These are phyloP conservation scores for Stipa capillata DNA, from an alignment of 176 grass and related monocot species.

Conservation along the genomic window DNA sequence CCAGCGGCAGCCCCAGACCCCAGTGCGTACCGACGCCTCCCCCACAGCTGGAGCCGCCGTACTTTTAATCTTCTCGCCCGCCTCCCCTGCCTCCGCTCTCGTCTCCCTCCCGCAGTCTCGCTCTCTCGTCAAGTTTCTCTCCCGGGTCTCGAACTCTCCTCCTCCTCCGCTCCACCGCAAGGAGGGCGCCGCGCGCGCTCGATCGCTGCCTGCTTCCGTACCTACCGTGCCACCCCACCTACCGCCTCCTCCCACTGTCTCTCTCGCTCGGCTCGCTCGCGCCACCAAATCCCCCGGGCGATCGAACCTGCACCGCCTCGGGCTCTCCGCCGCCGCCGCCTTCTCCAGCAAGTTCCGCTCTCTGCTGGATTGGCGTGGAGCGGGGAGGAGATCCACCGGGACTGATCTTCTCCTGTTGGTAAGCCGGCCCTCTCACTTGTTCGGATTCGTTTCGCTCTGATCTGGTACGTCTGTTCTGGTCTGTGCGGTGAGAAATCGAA, in stretches of 20 bases:
- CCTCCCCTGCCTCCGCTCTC: too few species aligned
- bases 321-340: not conserved
- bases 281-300: not conserved
- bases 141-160: too few species aligned
- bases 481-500: not conserved
- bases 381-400: slow-evolving; percentile 14
- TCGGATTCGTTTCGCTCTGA: not conserved
- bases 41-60: slow-evolving; percentile 13
- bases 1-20: too few species aligned
- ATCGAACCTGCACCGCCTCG: slow-evolving; percentile 15
- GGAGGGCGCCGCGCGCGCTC: not conserved
- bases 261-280: not conserved
- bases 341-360: not conserved
- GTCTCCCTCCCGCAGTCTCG: not conserved
- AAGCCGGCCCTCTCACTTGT: not conserved
- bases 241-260: not conserved
- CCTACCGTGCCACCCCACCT: slow-evolving; percentile 4
- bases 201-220: slow-evolving; percentile 15
- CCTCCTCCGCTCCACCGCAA: not conserved
- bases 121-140: not conserved
- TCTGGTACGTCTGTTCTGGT: not conserved
- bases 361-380: not conserved
- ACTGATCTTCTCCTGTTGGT: not conserved
- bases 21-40: slow-evolving; percentile 9
- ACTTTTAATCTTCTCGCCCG: slow-evolving; percentile 5